Evolutionary conservation across 106 monocot species (phyloP), one percentile per base, ranked within the genome.

Genomic region (Acanthochlamys bracteata): DNA sequence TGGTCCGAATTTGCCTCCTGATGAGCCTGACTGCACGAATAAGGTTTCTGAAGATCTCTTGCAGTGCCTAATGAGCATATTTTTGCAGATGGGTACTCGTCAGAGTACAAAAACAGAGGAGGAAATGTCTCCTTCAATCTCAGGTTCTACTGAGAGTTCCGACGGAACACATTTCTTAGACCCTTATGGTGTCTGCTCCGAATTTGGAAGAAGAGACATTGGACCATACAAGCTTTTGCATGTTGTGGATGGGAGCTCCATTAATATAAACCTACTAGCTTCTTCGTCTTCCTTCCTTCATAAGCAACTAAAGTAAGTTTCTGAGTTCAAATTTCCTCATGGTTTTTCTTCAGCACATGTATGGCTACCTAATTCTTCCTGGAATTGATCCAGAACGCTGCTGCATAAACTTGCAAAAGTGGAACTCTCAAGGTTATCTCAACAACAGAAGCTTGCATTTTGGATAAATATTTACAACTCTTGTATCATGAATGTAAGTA

Each of bases 391-490:
- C 74, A 96, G 96, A 65, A 11, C 68, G 12, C 73, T 96, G 47
- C 73, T 88, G 7, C 68, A 57, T 47, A 90, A 85, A 60, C 91
- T 96, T 51, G 69, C 68, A 8, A 61, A 66, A 19, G 88, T 83
- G 63, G 88, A 96, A 17, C 64, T 96, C 19, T 53, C 65, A 16
- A 83, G 80, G 55, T 78, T 88, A 8, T 76, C 70, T 24, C 96
- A 96, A 75, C 88, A 80, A 58, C 80, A 88, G 60, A 96, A 91
- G 63, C 88, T 96, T 74, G 96, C 96, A 42, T 96, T 96, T 68
- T 96, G 96, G 96, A 88, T 91, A 42, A 96, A 96, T 71, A 75
- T 91, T 56, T 96, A 96, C 51, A 96, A 96, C 69, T 84, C 90
- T 17, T 91, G 96, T 86, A 85, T 96, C 84, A 87, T 96, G 91